Conservation (phyloP, 176 grass and related monocot genomes). For the Panicum miliaceum region DNA sequence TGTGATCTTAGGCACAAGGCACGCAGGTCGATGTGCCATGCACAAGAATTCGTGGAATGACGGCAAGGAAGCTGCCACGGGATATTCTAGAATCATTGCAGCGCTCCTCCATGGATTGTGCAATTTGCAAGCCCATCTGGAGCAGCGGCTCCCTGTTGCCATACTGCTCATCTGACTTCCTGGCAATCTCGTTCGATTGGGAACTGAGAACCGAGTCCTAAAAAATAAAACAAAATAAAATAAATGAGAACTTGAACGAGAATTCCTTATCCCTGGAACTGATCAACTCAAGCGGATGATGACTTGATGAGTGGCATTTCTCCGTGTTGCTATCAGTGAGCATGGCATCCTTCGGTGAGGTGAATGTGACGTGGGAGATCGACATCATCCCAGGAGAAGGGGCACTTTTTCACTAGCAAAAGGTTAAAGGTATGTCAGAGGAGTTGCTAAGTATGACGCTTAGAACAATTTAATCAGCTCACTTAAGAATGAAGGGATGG, state of each 20-base stretch:
- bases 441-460: neutral
- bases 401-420: neutral
- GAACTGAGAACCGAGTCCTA: neutral
- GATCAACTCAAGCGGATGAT: neutral
- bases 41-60: neutral
- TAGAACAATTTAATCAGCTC: too few species aligned
- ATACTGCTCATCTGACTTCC: neutral
- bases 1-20: conserved; percentile 7
- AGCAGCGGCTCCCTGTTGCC: neutral
- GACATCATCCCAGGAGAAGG: neutral
- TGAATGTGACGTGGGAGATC: neutral
- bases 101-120: conserved; percentile 3
- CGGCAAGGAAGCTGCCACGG: conserved; percentile 43
- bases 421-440: neutral
- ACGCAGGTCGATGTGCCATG: conserved; percentile 7
- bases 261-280: neutral
- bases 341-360: neutral
- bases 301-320: neutral
- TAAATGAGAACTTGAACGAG: neutral
- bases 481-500: too few species aligned
- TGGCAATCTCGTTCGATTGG: neutral
- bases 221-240: too few species aligned
- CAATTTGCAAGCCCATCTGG: conserved; percentile 20
- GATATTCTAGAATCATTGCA: conserved; percentile 25
- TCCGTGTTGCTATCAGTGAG: neutral